Conservation (phyloP, 208 protist genomes). For the Wallacemonas collosoma region DNA sequence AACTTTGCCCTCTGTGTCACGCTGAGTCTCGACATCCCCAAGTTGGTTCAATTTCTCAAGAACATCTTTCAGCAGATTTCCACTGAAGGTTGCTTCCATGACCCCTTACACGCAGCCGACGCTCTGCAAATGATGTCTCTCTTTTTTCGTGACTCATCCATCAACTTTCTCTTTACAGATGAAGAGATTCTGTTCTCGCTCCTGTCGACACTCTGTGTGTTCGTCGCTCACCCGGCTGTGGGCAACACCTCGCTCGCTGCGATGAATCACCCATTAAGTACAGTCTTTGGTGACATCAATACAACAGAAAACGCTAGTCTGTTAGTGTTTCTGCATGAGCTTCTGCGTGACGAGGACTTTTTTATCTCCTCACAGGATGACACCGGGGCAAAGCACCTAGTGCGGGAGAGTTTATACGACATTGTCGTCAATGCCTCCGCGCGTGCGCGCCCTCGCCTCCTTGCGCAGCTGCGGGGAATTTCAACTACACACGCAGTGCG, state of each 20-base stretch:
- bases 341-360: conserved; percentile 54
- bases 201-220: conserved; percentile 66
- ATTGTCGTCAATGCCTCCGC: conserved; percentile 44
- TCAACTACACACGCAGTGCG: conserved; percentile 32
- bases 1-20: conserved; percentile 78
- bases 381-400: conserved; percentile 24
- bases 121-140: conserved; percentile 84
- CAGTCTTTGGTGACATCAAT: conserved; percentile 71
- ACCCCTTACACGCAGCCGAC: conserved; percentile 79
- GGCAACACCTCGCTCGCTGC: conserved; percentile 68
- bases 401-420: conserved; percentile 61
- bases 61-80: conserved; percentile 62
- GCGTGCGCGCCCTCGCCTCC: conserved; percentile 36
- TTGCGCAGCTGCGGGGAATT: conserved; percentile 42
- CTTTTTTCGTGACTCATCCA: conserved; percentile 70
- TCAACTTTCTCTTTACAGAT: conserved; percentile 79
- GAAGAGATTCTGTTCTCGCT: conserved; percentile 86
- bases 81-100: conserved; percentile 75
- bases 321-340: conserved; percentile 52
- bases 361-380: conserved; percentile 34
- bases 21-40: conserved; percentile 49
- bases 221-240: conserved; percentile 83
- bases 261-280: conserved; percentile 69
- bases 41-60: conserved; percentile 68
- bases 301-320: conserved; percentile 51